Evolutionary conservation across 2,329 filamentous ascomycete genomes (phyloP).

Genomic region (Pseudopithomyces maydicus): DNA sequence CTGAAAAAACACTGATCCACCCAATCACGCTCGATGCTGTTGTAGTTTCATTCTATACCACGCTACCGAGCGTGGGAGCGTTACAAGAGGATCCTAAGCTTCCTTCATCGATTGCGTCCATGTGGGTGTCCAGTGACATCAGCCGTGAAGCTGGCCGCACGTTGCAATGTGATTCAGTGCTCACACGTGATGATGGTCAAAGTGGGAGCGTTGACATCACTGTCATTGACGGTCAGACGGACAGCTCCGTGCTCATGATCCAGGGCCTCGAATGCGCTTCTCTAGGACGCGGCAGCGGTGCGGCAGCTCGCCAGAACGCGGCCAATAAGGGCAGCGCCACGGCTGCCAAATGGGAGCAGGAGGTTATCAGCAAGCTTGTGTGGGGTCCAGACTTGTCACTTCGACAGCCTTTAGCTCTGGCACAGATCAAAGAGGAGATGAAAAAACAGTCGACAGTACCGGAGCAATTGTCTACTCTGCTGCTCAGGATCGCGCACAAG

Average conservation of each 20-base stretch:
- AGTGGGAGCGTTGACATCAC: not conserved
- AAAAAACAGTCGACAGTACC: not conserved
- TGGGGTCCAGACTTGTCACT: not conserved
- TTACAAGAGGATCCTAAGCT: not conserved
- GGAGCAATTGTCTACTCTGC: not conserved
- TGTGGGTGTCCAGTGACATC: not conserved
- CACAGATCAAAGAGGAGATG: not conserved
- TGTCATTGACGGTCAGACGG: not conserved
- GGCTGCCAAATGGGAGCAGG: not conserved
- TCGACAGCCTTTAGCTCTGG: not conserved
- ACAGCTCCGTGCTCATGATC: not conserved
- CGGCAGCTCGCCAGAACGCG: not conserved
- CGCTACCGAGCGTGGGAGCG: not conserved
- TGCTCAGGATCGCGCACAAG: not conserved
- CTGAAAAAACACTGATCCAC: slow-evolving; percentile 1
- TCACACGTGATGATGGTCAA: not conserved
- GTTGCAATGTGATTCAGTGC: not conserved
- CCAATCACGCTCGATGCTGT: slow-evolving; percentile 10
- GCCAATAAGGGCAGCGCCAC: not conserved
- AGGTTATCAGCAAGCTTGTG: not conserved
- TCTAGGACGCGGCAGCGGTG: not conserved
- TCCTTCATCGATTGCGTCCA: not conserved
- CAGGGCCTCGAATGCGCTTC: not conserved
- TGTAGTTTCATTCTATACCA: not conserved
- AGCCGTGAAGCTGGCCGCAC: not conserved